Evolutionary conservation across 257 asterid genomes (phyloP).

Genomic region (Capsicum baccatum): DNA sequence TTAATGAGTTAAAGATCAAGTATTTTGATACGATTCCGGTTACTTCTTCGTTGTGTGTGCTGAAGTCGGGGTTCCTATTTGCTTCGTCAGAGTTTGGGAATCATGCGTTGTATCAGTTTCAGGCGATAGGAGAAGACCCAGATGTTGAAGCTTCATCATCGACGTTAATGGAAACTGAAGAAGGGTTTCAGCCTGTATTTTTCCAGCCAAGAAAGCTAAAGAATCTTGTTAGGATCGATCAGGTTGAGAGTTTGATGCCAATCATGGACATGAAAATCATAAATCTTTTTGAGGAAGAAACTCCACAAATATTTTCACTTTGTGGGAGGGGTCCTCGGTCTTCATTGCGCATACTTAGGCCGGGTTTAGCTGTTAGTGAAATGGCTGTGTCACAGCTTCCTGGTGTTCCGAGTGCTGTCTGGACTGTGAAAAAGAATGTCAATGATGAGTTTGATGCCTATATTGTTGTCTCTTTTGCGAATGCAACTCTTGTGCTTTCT

Average conservation of each 20-base stretch:
- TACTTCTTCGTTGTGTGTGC: slow-evolving; percentile 86
- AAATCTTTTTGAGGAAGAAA: slow-evolving; percentile 94
- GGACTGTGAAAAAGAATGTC: slow-evolving; percentile 96
- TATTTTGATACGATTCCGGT: slow-evolving; percentile 97
- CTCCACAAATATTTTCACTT: slow-evolving; percentile 89
- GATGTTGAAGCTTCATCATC: slow-evolving; percentile 95
- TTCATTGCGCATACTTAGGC: slow-evolving; percentile 78
- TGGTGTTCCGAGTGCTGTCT: slow-evolving; percentile 98
- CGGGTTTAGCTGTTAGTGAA: slow-evolving; percentile 98
- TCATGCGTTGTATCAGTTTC: slow-evolving; percentile 96
- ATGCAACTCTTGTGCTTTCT: slow-evolving; percentile 98
- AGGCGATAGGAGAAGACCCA: slow-evolving; percentile 93
- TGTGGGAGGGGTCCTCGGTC: slow-evolving; percentile 99
- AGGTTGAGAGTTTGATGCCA: slow-evolving; percentile 94
- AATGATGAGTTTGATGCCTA: slow-evolving; percentile 97
- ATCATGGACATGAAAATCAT: slow-evolving; percentile 92
- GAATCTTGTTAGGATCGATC: slow-evolving; percentile 90
- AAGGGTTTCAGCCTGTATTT: slow-evolving; percentile 97
- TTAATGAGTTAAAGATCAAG: slow-evolving; percentile 85
- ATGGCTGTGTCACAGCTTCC: slow-evolving; percentile 99
- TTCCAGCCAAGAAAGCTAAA: slow-evolving; percentile 96
- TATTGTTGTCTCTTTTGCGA: slow-evolving; percentile 95
- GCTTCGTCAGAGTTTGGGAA: slow-evolving; percentile 99
- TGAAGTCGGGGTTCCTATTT: slow-evolving; percentile 95
- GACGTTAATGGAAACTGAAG: slow-evolving; percentile 95